Percentiles rank a stretch among this genome's conserved stretches.
These are phyloP conservation scores for Podospora appendiculata DNA, from an alignment of 495 filamentous ascomycete genomes.

Conservation along the genomic window DNA sequence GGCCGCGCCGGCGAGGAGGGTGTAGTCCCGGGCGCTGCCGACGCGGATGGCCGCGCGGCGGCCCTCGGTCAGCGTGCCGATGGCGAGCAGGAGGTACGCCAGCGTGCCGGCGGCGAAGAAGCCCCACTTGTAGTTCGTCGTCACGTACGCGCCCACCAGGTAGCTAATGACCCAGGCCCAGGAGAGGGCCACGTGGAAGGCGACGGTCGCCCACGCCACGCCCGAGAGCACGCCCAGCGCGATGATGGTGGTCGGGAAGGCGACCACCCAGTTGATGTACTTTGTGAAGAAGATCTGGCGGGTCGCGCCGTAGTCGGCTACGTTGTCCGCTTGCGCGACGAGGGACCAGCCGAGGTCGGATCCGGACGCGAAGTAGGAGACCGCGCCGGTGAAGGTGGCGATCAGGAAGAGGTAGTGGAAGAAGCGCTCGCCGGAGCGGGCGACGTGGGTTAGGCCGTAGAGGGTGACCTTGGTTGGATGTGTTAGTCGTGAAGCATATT, in stretches of 20 bases:
- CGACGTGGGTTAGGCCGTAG: conserved; percentile 28
- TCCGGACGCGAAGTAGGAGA: conserved; percentile 38
- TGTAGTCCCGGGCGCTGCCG: conserved; percentile 30
- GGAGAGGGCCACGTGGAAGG: conserved; percentile 34
- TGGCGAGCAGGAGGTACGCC: conserved; percentile 27
- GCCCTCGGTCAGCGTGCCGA: conserved; percentile 23
- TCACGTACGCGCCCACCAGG: conserved; percentile 34
- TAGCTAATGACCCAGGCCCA: conserved; percentile 41
- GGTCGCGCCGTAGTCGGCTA: conserved; percentile 13
- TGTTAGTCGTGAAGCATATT: not conserved
- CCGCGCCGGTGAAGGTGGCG: conserved; percentile 35
- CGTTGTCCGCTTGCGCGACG: conserved; percentile 25
- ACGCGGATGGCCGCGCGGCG: conserved; percentile 25
- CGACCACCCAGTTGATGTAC: conserved; percentile 42
- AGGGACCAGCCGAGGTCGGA: conserved; percentile 33
- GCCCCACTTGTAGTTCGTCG: conserved; percentile 43
- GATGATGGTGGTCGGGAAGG: conserved; percentile 32
- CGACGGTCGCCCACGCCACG: conserved; percentile 37
- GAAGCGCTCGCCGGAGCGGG: conserved; percentile 38
- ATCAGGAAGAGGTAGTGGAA: conserved; percentile 49
- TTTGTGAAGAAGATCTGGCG: conserved; percentile 46
- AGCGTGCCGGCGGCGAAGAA: conserved; percentile 39
- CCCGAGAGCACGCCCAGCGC: conserved; percentile 38
- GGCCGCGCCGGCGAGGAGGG: conserved; percentile 30
- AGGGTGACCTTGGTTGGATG: conserved; percentile 18